These are phyloP conservation scores for Trapa incisa DNA, from an alignment of 345 rosid genomes.

Conservation along the genomic window DNA sequence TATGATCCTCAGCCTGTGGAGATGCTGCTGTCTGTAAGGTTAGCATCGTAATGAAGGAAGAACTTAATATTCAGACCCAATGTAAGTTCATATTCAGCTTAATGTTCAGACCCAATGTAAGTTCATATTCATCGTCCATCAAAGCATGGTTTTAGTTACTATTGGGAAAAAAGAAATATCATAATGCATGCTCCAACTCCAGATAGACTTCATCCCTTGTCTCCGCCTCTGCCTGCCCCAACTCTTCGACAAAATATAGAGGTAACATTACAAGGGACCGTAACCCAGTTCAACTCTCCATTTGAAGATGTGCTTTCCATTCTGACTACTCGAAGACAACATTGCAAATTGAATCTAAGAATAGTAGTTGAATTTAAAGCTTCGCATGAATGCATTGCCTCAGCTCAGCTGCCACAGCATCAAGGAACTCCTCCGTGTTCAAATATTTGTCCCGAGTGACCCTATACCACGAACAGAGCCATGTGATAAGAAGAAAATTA, in stretches of 20 bases:
- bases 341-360: not conserved
- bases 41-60: not conserved
- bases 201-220: not conserved
- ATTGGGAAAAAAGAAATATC: not conserved
- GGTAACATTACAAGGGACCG: too few relatives aligned
- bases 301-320: not conserved
- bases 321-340: not conserved
- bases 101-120: too few relatives aligned
- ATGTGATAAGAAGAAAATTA: not conserved
- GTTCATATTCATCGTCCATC: not conserved
- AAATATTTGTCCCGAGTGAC: conserved; percentile 59
- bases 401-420: conserved; percentile 78
- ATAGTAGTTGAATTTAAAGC: conserved; percentile 16
- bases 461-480: conserved; percentile 24
- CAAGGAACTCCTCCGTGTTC: conserved; percentile 93
- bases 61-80: too few relatives aligned
- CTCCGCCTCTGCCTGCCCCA: not conserved
- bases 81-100: too few relatives aligned
- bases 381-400: conserved; percentile 36
- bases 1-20: too few relatives aligned
- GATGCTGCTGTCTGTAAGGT: too few relatives aligned
- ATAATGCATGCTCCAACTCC: not conserved
- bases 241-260: not conserved
- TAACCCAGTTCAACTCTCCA: not conserved
- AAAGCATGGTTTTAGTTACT: not conserved